Percentiles rank a stretch among this genome's conserved stretches.
Evolutionary conservation across 768 basidiomycete genomes (phyloP).

Genomic region (Hysterangium stoloniferum): DNA sequence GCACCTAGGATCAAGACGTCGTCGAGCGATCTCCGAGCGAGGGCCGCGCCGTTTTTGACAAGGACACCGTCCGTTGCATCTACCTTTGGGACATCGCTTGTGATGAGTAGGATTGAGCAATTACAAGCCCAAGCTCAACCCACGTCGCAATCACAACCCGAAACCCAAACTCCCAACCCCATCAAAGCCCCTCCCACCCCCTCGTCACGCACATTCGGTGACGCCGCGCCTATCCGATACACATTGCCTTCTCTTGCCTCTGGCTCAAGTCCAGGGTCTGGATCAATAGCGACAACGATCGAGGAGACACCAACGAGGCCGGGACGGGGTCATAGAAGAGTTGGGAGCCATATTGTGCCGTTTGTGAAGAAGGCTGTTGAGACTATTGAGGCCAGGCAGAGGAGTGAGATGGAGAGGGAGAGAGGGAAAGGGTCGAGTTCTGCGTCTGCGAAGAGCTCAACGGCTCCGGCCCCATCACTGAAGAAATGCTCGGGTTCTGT

Average conservation of each 20-base stretch:
- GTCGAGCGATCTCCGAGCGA: not conserved
- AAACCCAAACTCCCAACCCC: not conserved
- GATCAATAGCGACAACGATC: slow-evolving; percentile 17
- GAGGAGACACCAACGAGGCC: slow-evolving; percentile 22
- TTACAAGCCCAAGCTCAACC: too few relatives aligned
- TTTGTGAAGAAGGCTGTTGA: not conserved
- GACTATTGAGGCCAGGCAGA: not conserved
- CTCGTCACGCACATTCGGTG: slow-evolving; percentile 3
- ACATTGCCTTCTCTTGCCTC: not conserved
- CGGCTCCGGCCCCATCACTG: too few relatives aligned
- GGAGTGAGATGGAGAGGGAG: not conserved
- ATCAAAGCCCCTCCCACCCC: not conserved
- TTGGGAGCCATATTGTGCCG: not conserved
- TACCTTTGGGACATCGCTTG: not conserved
- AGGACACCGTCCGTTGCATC: not conserved
- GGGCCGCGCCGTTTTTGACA: slow-evolving; percentile 4
- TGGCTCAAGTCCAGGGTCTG: slow-evolving; percentile 12
- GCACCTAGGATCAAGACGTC: not conserved
- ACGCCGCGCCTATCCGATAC: not conserved
- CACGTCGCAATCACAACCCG: too few relatives aligned
- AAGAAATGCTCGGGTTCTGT: too few relatives aligned
- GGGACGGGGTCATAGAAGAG: slow-evolving; percentile 6
- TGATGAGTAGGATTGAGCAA: too few relatives aligned
- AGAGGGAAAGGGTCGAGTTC: not conserved
- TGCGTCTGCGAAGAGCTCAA: too few relatives aligned